A percentile compares a stretch with the other conserved stretches of the same genome.
These are phyloP conservation scores for Solanum hybrid DNA, from an alignment of 305 asterid species.

Conservation along the genomic window DNA sequence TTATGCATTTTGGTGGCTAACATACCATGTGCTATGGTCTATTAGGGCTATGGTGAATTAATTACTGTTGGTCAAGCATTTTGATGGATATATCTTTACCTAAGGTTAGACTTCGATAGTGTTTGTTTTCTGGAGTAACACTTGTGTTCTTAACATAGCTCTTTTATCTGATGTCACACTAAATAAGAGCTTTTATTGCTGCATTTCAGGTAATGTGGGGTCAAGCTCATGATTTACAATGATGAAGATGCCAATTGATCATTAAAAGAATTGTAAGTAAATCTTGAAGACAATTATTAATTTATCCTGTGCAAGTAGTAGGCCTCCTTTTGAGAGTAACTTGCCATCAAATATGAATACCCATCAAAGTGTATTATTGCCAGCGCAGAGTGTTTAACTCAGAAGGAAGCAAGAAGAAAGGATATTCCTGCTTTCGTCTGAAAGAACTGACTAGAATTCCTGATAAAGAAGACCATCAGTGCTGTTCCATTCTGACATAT, in stretches of 20 bases:
- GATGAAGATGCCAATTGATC: background rate
- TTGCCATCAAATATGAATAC: background rate
- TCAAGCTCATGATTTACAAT: background rate
- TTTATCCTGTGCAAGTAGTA: background rate
- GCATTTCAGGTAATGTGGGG: background rate
- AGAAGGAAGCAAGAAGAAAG: background rate
- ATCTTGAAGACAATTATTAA: background rate
- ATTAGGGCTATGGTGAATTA: background rate
- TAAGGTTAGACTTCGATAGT: background rate
- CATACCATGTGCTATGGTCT: background rate
- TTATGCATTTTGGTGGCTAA: background rate
- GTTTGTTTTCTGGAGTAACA: background rate
- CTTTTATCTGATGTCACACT: background rate
- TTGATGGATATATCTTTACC: background rate
- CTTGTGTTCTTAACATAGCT: background rate
- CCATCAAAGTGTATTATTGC: background rate
- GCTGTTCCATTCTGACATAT: background rate
- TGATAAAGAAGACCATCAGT: background rate
- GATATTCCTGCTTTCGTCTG: background rate
- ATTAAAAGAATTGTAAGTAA: background rate
- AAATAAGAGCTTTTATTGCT: background rate
- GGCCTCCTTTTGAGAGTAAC: background rate
- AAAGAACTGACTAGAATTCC: background rate
- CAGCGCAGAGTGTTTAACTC: background rate
- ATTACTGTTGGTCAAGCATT: constrained; percentile 1